A percentile compares a stretch with the other conserved stretches of the same genome.
These are phyloP conservation scores for Wallacemonas sp. DNA, from an alignment of 208 protist genomes.

Conservation along the genomic window DNA sequence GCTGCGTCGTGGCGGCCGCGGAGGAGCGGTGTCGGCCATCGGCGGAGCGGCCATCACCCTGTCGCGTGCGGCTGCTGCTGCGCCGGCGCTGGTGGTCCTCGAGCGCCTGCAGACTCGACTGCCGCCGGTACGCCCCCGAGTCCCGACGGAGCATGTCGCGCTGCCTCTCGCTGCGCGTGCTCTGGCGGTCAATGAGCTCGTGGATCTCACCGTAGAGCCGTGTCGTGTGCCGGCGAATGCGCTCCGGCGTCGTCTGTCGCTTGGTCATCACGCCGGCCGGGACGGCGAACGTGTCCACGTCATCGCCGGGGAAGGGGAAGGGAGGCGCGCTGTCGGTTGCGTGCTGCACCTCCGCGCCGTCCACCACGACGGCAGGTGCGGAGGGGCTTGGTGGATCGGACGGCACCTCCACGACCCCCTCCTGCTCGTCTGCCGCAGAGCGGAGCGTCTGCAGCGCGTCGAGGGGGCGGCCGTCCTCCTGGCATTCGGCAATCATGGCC, in stretches of 20 bases:
- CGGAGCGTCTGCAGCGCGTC: conserved; percentile 28
- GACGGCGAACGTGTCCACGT: neutral
- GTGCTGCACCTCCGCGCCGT: neutral
- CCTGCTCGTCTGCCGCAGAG: neutral
- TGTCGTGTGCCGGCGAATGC: conserved; percentile 50
- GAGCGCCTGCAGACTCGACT: conserved; percentile 12
- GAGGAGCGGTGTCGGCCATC: no score
- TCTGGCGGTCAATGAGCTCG: conserved; percentile 55
- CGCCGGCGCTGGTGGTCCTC: neutral
- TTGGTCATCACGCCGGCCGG: neutral
- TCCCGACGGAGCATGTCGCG: conserved; percentile 38
- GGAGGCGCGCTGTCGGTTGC: no score
- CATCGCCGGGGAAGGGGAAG: neutral
- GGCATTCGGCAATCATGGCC: conserved; percentile 26
- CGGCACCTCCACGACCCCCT: no score
- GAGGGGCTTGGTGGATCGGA: no score
- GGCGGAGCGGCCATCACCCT: no score
- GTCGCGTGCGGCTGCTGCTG: neutral
- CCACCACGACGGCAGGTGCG: no score
- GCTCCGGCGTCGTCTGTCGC: conserved; percentile 54
- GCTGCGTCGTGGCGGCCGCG: conserved; percentile 2
- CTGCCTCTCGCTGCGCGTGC: conserved; percentile 49
- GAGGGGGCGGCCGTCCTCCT: conserved; percentile 8
- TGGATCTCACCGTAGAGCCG: conserved; percentile 67
- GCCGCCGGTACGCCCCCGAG: conserved; percentile 21